phyloP scores from a whole-genome alignment of 2,329 filamentous ascomycete genomes.

The Chrysoporthe cubensis region DNA sequence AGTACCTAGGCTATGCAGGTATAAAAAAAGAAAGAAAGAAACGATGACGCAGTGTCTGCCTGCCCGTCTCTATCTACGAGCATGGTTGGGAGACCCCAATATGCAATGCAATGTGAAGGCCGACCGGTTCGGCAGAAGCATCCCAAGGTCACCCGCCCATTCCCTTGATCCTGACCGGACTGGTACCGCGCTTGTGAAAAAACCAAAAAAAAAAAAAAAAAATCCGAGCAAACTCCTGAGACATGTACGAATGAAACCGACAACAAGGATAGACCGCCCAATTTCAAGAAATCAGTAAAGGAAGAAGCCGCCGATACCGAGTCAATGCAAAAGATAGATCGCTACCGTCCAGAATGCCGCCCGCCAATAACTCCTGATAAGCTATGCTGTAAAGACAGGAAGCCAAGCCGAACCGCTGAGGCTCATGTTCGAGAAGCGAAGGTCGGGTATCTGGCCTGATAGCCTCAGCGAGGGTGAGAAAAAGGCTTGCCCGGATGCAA shows the following conservation, averaged over 20 bases:
- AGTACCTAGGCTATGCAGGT: not conserved
- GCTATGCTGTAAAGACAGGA: slow-evolving; percentile 12
- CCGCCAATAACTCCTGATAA: not conserved
- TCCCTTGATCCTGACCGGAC: not conserved
- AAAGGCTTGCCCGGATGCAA: slow-evolving; percentile 3
- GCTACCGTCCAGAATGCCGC: not conserved
- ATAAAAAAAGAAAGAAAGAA: not conserved
- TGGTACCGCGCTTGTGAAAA: slow-evolving; percentile 1
- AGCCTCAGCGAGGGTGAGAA: not conserved
- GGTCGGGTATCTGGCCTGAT: not conserved
- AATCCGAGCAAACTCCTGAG: not conserved
- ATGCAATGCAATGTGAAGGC: slow-evolving; percentile 4
- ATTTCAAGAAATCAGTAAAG: not conserved
- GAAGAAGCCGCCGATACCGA: not conserved
- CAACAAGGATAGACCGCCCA: not conserved
- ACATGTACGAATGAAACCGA: not conserved
- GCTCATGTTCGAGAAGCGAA: slow-evolving; percentile 2
- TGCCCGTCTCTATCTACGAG: not conserved
- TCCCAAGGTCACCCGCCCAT: not conserved
- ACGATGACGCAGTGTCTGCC: not conserved
- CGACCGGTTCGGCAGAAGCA: not conserved
- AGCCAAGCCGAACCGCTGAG: slow-evolving; percentile 7
- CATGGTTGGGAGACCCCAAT: not conserved
- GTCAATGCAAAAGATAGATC: slow-evolving; percentile 5
- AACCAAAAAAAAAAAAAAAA: not conserved